Conservation (phyloP, 2,329 filamentous ascomycete genomes). For the Amphichorda felina region DNA sequence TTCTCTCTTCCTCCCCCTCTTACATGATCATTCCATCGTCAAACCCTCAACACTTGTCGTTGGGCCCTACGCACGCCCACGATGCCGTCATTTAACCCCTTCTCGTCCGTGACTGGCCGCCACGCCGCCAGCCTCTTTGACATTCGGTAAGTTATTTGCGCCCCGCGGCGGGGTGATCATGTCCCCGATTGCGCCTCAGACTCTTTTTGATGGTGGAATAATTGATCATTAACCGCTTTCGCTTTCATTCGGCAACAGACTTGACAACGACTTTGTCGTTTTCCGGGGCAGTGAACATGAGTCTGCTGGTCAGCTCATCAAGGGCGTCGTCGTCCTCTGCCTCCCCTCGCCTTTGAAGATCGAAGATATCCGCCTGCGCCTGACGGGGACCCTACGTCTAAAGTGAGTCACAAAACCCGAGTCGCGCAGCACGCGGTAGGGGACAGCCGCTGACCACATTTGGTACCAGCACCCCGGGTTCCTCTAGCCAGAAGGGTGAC, state of each 20-base stretch:
- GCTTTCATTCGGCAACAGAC: too few relatives aligned
- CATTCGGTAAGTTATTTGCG: conserved; percentile 35
- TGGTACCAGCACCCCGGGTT: conserved; percentile 36
- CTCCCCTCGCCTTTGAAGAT: conserved; percentile 56
- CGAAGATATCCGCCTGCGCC: conserved; percentile 60
- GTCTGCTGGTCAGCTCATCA: conserved; percentile 62
- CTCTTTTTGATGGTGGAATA: background rate
- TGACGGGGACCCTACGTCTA: conserved; percentile 55
- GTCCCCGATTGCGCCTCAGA: background rate
- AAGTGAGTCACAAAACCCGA: conserved; percentile 31
- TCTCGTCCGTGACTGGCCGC: conserved; percentile 37
- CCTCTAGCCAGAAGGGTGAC: conserved; percentile 48
- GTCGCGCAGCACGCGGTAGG: conserved; percentile 6
- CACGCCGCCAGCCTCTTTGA: conserved; percentile 43
- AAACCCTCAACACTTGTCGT: too few relatives aligned
- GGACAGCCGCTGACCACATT: background rate
- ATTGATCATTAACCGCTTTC: too few relatives aligned
- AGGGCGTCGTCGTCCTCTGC: conserved; percentile 63
- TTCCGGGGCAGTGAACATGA: conserved; percentile 67
- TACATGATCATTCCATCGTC: background rate
- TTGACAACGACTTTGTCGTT: conserved; percentile 70
- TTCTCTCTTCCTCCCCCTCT: too few relatives aligned
- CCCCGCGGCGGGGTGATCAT: background rate
- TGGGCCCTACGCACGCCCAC: conserved; percentile 9
- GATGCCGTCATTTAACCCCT: conserved; percentile 47